Percentiles rank a stretch among this genome's conserved stretches.
phyloP scores from a whole-genome alignment of 495 filamentous ascomycete genomes.

The Opeltia flavorubescens region DNA sequence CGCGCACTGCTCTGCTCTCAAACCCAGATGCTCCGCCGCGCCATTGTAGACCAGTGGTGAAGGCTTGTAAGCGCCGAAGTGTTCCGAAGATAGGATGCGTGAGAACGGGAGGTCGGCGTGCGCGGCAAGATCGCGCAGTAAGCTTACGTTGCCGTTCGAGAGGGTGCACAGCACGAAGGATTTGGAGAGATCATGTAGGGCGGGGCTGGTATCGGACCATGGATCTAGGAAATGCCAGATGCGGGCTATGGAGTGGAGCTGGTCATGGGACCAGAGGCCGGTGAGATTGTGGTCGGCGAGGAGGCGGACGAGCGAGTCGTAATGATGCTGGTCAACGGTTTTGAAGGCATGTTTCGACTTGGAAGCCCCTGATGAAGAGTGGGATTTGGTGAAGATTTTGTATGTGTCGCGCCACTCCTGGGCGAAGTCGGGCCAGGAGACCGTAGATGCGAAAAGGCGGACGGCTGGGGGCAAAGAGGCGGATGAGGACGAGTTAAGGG shows the following conservation, averaged over 20 bases:
- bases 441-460: conserved; percentile 30
- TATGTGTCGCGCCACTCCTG: conserved; percentile 58
- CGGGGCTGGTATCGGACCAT: conserved; percentile 49
- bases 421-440: conserved; percentile 48
- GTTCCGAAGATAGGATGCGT: conserved; percentile 46
- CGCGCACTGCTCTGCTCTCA: conserved; percentile 46
- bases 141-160: conserved; percentile 56
- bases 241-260: conserved; percentile 40
- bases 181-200: conserved; percentile 39
- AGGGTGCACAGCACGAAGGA: conserved; percentile 48
- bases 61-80: conserved; percentile 71
- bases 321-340: conserved; percentile 56
- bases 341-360: conserved; percentile 25
- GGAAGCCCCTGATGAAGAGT: conserved; percentile 20
- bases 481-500: conserved; percentile 26
- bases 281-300: conserved; percentile 38
- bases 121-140: conserved; percentile 48
- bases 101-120: conserved; percentile 46
- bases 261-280: conserved; percentile 43
- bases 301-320: conserved; percentile 41
- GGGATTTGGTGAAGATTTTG: conserved; percentile 38
- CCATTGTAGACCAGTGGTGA: conserved; percentile 52
- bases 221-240: conserved; percentile 59
- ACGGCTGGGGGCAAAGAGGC: conserved; percentile 31
- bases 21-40: conserved; percentile 42